A percentile compares a stretch with the other conserved stretches of the same genome.
phyloP scores from a whole-genome alignment of 768 basidiomycete species.

The Rhodotorula sphaerocarpa region DNA sequence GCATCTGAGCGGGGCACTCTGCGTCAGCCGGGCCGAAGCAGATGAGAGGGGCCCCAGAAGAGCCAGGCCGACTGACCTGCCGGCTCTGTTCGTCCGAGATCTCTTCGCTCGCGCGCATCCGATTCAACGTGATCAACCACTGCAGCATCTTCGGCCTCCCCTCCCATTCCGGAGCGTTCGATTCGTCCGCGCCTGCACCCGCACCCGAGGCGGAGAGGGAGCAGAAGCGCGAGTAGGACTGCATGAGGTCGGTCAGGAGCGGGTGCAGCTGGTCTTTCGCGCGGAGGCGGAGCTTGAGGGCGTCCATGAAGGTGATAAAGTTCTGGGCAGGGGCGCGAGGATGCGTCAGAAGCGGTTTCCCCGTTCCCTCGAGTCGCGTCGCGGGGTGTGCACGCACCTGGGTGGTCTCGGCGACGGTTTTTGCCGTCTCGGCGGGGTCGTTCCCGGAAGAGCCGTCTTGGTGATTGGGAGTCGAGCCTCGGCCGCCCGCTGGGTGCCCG shows the following conservation, averaged over 20 bases:
- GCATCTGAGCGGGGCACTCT: constrained; percentile 51
- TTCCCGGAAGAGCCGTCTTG: no score
- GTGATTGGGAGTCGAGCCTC: no score
- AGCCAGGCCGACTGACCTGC: constrained; percentile 52
- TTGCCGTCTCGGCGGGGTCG: constrained; percentile 78
- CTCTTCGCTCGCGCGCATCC: constrained; percentile 94
- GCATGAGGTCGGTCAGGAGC: constrained; percentile 87
- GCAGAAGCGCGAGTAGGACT: constrained; percentile 75
- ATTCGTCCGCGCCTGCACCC: no score
- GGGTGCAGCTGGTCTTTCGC: constrained; percentile 97
- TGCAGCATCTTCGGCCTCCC: constrained; percentile 85
- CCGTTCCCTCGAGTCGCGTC: no score
- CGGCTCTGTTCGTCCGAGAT: constrained; percentile 89
- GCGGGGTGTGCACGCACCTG: constrained; percentile 59
- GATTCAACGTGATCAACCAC: constrained; percentile 96
- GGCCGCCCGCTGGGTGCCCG: no score
- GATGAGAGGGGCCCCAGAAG: background rate
- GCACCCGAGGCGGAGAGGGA: no score
- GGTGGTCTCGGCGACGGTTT: constrained; percentile 96
- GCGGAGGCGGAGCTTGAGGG: constrained; percentile 78
- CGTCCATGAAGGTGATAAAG: constrained; percentile 99
- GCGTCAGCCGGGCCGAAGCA: no score
- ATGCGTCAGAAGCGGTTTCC: no score
- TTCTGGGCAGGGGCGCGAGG: constrained; percentile 49
- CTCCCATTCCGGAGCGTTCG: constrained; percentile 63